Base-by-base conservation (phyloP, 495 filamentous ascomycete species). In the Cenococcum geophilum region DNA sequence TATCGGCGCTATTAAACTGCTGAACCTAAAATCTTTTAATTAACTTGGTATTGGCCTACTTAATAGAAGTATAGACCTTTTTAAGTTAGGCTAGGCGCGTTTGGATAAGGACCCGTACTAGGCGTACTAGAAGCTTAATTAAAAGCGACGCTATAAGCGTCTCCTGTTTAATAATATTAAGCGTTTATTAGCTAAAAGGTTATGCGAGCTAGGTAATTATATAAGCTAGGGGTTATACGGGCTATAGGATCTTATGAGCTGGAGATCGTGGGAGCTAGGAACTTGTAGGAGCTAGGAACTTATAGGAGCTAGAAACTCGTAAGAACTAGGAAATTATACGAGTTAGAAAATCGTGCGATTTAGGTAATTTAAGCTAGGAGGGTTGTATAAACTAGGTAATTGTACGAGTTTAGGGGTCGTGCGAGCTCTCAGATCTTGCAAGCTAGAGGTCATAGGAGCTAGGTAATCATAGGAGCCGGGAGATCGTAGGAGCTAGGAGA, bases 91-190 rank as follows among this genome's bases (percentile, higher is more conserved):
- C 2, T 23, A 16, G 48, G 48, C 48, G 48, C 16, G 48, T 51
- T 4, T 16, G 48, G 48, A 51, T 51, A 51, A 51, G 48, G 22
- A 51, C 18, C 48, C 48, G 48, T 51, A 51, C 48, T 20, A 16
- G 48, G 21, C 21, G 48, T 21, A 4, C 22, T 51, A 51, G 21
- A 51, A 5, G 48, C 10, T 27, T 16, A 51, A 22, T 51, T 51
- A 12, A 51, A 51, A 21, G 48, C 21, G 48, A 51, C 4, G 48
- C 48, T 16, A 51, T 51, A 47, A 21, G 16, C 16, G 16, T 21
- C 48, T 51, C 48, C 22, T 12, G 48, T 16, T 14, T 51, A 12
- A 51, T 51, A 51, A 51, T 51, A 14, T 51, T 10, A 45, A 14
- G 40, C 40, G 40, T 16, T 18, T 14, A 10, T 45, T 14, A 45